Percentiles rank a stretch among this genome's conserved stretches.
These are phyloP conservation scores for Picea sitchensis DNA, from an alignment of 75 land plant genomes.

Conservation along the genomic window DNA sequence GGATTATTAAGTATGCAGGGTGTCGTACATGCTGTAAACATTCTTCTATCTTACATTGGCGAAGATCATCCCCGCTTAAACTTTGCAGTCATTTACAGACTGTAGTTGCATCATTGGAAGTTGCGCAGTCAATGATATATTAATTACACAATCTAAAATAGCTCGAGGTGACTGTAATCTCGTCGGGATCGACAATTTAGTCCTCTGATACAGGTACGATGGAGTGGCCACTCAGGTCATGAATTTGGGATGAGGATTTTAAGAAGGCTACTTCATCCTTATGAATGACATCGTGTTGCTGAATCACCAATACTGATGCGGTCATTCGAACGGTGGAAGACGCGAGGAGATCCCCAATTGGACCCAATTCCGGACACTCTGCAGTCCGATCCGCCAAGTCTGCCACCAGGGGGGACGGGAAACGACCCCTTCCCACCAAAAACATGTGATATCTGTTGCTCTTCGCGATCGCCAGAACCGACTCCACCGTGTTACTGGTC, in stretches of 20 bases:
- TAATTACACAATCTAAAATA: no score
- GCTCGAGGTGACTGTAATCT: no score
- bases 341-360: conserved; percentile 48
- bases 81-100: no score
- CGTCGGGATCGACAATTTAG: no score
- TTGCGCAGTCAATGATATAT: no score
- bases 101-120: no score
- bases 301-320: conserved; percentile 49
- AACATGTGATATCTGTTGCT: conserved; percentile 30
- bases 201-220: no score
- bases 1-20: no score
- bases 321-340: conserved; percentile 16
- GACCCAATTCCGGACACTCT: conserved; percentile 55
- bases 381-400: conserved; percentile 30
- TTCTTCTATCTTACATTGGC: no score
- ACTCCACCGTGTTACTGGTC: conserved; percentile 20
- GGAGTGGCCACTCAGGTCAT: no score
- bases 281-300: conserved; percentile 31
- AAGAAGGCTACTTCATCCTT: not conserved
- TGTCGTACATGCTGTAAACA: no score
- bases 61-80: no score
- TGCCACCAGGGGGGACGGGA: conserved; percentile 17
- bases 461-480: conserved; percentile 19
- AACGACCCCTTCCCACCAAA: conserved; percentile 53
- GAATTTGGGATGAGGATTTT: not conserved